These are phyloP conservation scores for Trametes sp. DNA, from an alignment of 1,284 basidiomycete species.

Conservation along the genomic window DNA sequence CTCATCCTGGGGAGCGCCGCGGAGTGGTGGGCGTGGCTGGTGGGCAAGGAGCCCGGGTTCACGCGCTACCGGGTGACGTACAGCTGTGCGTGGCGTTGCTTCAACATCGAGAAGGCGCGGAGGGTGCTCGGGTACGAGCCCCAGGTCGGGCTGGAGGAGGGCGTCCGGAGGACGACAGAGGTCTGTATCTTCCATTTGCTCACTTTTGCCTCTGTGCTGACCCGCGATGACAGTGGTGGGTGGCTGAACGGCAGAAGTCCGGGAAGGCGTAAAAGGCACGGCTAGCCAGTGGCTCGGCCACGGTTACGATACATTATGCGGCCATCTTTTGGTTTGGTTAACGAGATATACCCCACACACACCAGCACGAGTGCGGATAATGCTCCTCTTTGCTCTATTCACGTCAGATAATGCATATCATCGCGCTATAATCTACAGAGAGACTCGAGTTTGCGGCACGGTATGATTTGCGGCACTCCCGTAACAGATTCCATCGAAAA, in stretches of 20 bases:
- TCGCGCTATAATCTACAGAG: too few species aligned
- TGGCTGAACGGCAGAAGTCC: conserved; percentile 31
- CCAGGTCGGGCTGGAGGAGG: conserved; percentile 89
- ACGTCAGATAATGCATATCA: neutral
- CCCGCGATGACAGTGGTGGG: conserved; percentile 30
- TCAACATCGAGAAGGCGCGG: conserved; percentile 96
- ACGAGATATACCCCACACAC: conserved; percentile 24
- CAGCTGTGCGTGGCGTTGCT: conserved; percentile 80
- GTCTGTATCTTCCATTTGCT: conserved; percentile 48
- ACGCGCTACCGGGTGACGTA: conserved; percentile 89
- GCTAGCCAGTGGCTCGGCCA: conserved; percentile 12
- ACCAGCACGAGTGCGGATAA: conserved; percentile 16
- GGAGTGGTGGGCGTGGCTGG: conserved; percentile 80
- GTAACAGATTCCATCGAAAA: too few species aligned
- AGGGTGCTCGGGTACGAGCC: conserved; percentile 94
- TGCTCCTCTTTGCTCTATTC: conserved; percentile 14
- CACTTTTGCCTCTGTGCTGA: neutral
- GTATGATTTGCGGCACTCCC: too few species aligned
- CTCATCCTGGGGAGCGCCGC: conserved; percentile 74
- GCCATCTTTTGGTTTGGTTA: conserved; percentile 23
- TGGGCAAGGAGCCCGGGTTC: conserved; percentile 87
- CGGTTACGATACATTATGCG: conserved; percentile 19
- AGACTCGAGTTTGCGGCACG: too few species aligned
- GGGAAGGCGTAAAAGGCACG: conserved; percentile 32
- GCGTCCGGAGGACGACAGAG: conserved; percentile 80